Evolutionary conservation across 2,329 filamentous ascomycete genomes (phyloP).

Genomic region (Helicocarpus griseus): DNA sequence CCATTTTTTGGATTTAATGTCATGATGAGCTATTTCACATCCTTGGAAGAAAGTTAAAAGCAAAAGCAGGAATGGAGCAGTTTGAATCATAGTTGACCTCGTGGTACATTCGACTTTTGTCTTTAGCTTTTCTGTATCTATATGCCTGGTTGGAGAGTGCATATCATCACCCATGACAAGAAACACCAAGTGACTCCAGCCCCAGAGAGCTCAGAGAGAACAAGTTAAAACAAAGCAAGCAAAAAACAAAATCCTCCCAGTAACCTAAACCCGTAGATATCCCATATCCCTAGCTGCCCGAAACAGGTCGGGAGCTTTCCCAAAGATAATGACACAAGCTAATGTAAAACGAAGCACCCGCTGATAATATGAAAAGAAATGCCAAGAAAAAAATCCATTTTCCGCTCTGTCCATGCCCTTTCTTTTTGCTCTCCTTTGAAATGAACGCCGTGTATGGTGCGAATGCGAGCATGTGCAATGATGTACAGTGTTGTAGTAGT

Average conservation of each 20-base stretch:
- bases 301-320: no score
- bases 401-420: neutral
- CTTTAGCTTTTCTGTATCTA: no score
- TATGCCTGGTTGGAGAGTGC: no score
- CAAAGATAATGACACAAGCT: neutral
- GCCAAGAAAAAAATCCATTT: conserved; percentile 5
- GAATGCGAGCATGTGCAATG: neutral
- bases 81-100: no score
- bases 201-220: neutral
- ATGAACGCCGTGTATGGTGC: neutral
- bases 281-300: no score
- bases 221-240: neutral
- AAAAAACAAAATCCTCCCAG: neutral
- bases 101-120: no score
- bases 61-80: no score
- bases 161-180: no score
- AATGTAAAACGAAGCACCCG: neutral
- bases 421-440: neutral
- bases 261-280: no score
- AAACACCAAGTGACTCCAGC: neutral
- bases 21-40: no score
- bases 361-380: conserved; percentile 10
- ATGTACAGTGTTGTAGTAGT: neutral
- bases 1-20: no score
- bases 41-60: no score